Percentiles rank a stretch among this genome's conserved stretches.
Evolutionary conservation across 1,284 basidiomycete species (phyloP).

Genomic region (Tilletiopsis washingtonensis): DNA sequence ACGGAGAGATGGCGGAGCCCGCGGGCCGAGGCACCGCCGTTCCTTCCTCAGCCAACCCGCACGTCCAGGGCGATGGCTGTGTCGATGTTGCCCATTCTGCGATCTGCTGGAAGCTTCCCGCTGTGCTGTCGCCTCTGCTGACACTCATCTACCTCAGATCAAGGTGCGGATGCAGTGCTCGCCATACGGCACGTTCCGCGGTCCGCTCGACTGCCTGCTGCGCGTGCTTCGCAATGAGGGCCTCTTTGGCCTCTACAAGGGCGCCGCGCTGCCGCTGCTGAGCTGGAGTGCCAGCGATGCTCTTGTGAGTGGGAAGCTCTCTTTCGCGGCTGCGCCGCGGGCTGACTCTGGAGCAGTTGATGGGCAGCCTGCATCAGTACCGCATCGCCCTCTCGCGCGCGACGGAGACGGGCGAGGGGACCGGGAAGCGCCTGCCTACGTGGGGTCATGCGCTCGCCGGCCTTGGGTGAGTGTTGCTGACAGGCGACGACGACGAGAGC

Average conservation of each 20-base stretch:
- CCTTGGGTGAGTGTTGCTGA: not conserved
- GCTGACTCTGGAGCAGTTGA: no score
- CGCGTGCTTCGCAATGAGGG: constrained; percentile 60
- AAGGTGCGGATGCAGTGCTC: constrained; percentile 68
- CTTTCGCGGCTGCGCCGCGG: no score
- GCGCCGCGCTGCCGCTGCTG: constrained; percentile 60
- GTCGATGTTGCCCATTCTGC: not conserved
- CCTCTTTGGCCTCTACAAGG: constrained; percentile 47
- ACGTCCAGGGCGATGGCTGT: not conserved
- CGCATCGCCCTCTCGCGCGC: constrained; percentile 9
- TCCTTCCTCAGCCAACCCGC: no score
- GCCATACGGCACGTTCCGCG: constrained; percentile 61
- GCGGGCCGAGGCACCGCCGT: no score
- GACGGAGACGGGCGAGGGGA: constrained; percentile 10
- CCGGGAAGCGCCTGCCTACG: constrained; percentile 17
- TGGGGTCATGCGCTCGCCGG: constrained; percentile 54
- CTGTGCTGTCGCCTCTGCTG: no score
- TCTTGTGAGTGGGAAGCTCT: no score
- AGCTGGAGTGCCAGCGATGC: constrained; percentile 71
- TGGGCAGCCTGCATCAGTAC: constrained; percentile 58
- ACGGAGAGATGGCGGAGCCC: no score
- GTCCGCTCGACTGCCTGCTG: constrained; percentile 61
- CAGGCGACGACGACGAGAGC: no score
- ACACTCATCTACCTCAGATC: no score
- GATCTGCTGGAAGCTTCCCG: no score